These are phyloP conservation scores for Sordariomycetes sp. DNA, from an alignment of 2,329 filamentous ascomycete genomes.

Conservation along the genomic window DNA sequence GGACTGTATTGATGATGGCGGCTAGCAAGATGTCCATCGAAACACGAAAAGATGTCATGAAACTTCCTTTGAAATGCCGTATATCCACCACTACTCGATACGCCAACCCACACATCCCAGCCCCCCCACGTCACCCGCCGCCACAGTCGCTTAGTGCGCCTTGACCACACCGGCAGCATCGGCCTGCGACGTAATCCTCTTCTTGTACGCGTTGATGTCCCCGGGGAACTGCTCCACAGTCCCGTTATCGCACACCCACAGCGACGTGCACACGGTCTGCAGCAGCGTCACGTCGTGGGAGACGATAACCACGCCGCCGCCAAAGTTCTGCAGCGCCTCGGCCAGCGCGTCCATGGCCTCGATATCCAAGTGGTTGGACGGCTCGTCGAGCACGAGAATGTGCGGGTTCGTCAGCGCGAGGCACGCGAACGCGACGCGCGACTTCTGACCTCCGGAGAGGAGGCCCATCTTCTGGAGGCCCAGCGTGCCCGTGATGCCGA, in stretches of 20 bases:
- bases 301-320: conserved; percentile 95
- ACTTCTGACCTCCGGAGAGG: conserved; percentile 95
- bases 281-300: conserved; percentile 99
- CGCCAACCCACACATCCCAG: no score
- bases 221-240: conserved; percentile 94
- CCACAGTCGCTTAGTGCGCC: conserved; percentile 37
- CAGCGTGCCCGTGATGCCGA: conserved; percentile 83
- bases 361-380: conserved; percentile 97
- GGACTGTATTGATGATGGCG: no score
- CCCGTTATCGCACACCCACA: conserved; percentile 94
- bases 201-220: conserved; percentile 95
- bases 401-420: conserved; percentile 87
- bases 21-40: no score
- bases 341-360: conserved; percentile 96
- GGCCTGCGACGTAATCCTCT: conserved; percentile 81
- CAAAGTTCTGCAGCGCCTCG: conserved; percentile 70
- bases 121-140: no score
- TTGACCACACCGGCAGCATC: conserved; percentile 77
- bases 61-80: no score
- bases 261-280: conserved; percentile 82
- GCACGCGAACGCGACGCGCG: conserved; percentile 95
- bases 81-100: no score
- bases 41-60: no score
- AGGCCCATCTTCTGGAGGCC: conserved; percentile 92
- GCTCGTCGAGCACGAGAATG: conserved; percentile 95